A percentile compares a stretch with the other conserved stretches of the same genome.
Conservation (phyloP, 805 yeast genomes). For the Candida bentonensis region DNA sequence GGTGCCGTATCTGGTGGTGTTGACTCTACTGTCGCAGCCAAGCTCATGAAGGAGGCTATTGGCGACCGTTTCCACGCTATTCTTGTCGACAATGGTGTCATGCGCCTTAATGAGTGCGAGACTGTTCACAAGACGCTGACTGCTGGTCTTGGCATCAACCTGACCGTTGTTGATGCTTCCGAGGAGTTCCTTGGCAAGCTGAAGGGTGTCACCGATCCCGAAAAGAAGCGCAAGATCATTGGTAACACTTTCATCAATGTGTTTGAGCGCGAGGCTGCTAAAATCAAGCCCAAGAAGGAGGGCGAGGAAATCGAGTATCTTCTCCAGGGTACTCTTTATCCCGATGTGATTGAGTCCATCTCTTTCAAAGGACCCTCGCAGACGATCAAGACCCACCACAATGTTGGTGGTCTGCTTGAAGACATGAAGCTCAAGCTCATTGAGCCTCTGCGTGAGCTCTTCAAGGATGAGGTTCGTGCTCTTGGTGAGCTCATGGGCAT, state of each 20-base stretch:
- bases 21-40: conserved; percentile 98
- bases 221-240: conserved; percentile 95
- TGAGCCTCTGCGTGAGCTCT: conserved; percentile 96
- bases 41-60: conserved; percentile 94
- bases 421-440: conserved; percentile 97
- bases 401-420: conserved; percentile 95
- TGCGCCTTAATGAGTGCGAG: conserved; percentile 88
- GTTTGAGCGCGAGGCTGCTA: conserved; percentile 89
- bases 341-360: conserved; percentile 96
- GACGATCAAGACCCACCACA: conserved; percentile 98
- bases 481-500: conserved; percentile 90
- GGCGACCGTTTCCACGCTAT: conserved; percentile 98
- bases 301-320: conserved; percentile 86
- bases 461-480: conserved; percentile 97
- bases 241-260: conserved; percentile 97
- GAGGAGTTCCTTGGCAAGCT: conserved; percentile 77
- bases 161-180: conserved; percentile 88
- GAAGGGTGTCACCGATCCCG: conserved; percentile 94
- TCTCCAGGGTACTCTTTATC: conserved; percentile 94
- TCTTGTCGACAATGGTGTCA: conserved; percentile 93
- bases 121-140: conserved; percentile 79
- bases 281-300: conserved; percentile 65
- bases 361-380: conserved; percentile 99
- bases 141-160: conserved; percentile 86
- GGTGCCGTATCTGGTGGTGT: conserved; percentile 99